Evolutionary conservation across 768 basidiomycete species (phyloP), one percentile per base, ranked within the genome.

Genomic region (Fistulinella prunicolor): DNA sequence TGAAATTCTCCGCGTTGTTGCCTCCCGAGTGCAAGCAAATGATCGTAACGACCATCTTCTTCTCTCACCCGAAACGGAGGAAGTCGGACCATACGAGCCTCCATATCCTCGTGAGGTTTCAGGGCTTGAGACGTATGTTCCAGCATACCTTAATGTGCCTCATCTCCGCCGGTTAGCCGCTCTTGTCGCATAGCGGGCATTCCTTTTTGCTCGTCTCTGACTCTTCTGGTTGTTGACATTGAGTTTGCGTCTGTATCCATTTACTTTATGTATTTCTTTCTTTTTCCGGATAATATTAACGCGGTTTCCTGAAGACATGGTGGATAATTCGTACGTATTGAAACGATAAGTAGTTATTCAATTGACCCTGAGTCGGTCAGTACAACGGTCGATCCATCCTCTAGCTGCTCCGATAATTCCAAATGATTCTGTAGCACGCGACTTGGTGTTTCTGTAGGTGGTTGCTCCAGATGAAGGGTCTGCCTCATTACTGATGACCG

Each of bases 41-140:
- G 96, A 98, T 72, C 86, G 93, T 60, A 94, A 92, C 64, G 96
- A 99, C 67, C 95, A 98, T 65, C 78, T 99, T 17, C 82, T 99
- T 49, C 84, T 99, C 43, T 84, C 92, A 24, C 94, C 95, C 23
- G 96, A 98, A 68, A 91, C 89, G 36, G 96, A 98, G 63, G 96
- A 98, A 71, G 95, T 96, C 19, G 92, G 93, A 22, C 87, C 92
- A 42, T 97, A 92, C 64, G 94, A 98, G 65, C 74, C 94, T 38
- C 94, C 96, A 2, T 77, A 94, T 46, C 90, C 94, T 19, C 83
- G 96, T 49, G 94, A 98, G 61, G 94, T 98, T 36, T 89, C 89
- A 2, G 95, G 93, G 19, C 73, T 99, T 58, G 96, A 98, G 75
- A 97, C 95, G 24, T 98, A 94, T 61, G 89, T 94, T 22, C 92